These are phyloP conservation scores for Vachellia pachyceras DNA, from an alignment of 306 rosid genomes.

Conservation along the genomic window DNA sequence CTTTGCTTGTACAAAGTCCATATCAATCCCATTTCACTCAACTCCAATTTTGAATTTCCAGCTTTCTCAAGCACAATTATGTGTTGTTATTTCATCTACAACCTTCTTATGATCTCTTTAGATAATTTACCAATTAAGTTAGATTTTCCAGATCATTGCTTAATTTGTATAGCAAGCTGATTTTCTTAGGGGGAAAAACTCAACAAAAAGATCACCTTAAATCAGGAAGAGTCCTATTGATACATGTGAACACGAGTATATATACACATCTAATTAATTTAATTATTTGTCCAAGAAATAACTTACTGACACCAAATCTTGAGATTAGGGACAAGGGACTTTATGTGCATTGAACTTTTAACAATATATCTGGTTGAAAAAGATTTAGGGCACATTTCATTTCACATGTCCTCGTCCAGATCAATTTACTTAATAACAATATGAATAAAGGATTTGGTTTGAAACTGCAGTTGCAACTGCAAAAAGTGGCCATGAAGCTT, in stretches of 20 bases:
- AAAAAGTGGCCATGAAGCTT: slow-evolving; percentile 54
- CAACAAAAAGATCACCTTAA: background rate
- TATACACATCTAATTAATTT: too few species aligned
- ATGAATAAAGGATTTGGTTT: background rate
- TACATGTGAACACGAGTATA: too few species aligned
- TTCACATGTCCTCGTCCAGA: too few species aligned
- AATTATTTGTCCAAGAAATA: too few species aligned
- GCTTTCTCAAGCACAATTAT: background rate
- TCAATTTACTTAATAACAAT: background rate
- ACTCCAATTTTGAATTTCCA: slow-evolving; percentile 1
- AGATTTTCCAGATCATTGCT: background rate
- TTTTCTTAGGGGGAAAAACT: background rate
- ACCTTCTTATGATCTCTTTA: background rate
- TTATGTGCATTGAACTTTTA: too few species aligned
- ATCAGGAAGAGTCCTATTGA: too few species aligned
- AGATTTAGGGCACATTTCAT: too few species aligned
- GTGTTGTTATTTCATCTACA: background rate
- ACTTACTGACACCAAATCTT: too few species aligned
- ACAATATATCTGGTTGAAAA: too few species aligned
- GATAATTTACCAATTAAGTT: background rate
- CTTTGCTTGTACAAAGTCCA: too few species aligned
- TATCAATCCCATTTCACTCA: background rate
- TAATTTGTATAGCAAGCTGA: background rate
- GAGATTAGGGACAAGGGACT: too few species aligned
- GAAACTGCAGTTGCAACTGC: slow-evolving; percentile 54